A percentile compares a stretch with the other conserved stretches of the same genome.
These are phyloP conservation scores for Davidsoniella eucalypti DNA, from an alignment of 2,329 filamentous ascomycete genomes.

Conservation along the genomic window DNA sequence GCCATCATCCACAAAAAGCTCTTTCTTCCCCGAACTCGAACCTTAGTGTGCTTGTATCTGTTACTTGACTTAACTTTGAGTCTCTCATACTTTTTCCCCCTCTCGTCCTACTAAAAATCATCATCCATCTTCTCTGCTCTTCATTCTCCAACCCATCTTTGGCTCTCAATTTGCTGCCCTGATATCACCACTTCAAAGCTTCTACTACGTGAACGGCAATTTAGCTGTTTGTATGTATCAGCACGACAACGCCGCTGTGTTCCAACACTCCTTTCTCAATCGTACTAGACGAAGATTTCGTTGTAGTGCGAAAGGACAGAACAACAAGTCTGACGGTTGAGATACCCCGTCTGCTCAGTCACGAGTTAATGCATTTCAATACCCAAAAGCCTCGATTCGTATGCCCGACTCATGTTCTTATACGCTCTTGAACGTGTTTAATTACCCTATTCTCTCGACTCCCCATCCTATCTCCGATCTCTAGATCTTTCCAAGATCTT, in stretches of 20 bases:
- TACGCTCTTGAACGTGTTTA: constrained; percentile 13
- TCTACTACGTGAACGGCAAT: constrained; percentile 5
- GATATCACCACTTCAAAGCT: constrained; percentile 10
- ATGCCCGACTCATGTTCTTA: constrained; percentile 20
- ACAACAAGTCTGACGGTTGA: constrained; percentile 67
- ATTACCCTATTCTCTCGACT: constrained; percentile 19
- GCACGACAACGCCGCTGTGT: constrained; percentile 78
- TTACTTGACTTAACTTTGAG: not conserved
- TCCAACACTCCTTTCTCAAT: constrained; percentile 61
- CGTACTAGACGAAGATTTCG: constrained; percentile 11
- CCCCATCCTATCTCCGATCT: constrained; percentile 17
- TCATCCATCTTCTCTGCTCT: not conserved
- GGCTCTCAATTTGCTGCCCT: constrained; percentile 7
- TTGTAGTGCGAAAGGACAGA: constrained; percentile 12
- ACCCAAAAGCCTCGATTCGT: constrained; percentile 34
- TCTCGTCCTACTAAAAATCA: not conserved
- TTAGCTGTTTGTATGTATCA: constrained; percentile 76
- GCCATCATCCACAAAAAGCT: not conserved
- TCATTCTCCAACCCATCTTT: not conserved
- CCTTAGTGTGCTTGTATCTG: constrained; percentile 5
- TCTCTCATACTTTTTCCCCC: constrained; percentile 10
- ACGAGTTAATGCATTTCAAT: constrained; percentile 34
- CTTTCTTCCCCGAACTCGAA: constrained; percentile 11
- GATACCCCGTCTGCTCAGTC: constrained; percentile 31
- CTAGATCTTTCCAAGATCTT: not conserved